Base-by-base conservation (phyloP, 306 rosid genomes). In the Quillaja saponaria region DNA sequence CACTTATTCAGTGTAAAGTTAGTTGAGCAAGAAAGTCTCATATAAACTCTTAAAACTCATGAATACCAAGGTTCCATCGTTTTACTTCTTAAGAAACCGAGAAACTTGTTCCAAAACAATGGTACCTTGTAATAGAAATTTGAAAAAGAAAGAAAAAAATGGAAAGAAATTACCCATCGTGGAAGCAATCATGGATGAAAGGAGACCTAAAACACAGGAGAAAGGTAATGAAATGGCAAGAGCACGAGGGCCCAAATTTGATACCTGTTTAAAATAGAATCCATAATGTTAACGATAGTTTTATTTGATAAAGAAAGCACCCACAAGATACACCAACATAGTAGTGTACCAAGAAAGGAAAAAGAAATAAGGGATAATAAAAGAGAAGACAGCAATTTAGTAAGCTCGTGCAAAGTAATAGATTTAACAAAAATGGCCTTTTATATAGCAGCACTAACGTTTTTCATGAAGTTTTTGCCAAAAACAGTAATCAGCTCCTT, bases 141-240 rank as follows among this genome's bases (percentile, higher is more conserved):
- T 37, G 6, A 37, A 10, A 10, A 10, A 5, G 40, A 10, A 37
- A 37, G 40, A 37, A 10, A 10, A 5, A 37, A 37, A 10, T 37
- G 6, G 6, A 37, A 37, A 37, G 40, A 55, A 41, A 72, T 72
- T 74, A 90, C 97, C 97, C 95, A 84, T 87, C 49, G 88, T 76
- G 63, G 97, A 84, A 40, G 95, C 86, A 57, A 85, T 78, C 79
- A 87, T 63, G 28, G 97, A 82, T 49, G 97, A 83, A 65, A 85
- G 79, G 31, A 90, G 68, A 39, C 97, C 97, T 69, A 90, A 68
- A 25, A 77, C 70, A 39, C 86, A 79, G 14, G 97, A 75, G 78
- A 87, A 90, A 17, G 97, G 97, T 47, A 90, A 69, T 15, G 97
- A 75, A 50, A 90, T 75, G 63, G 92, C 95, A 28, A 90, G 87